Base-by-base conservation (phyloP, 2,329 filamentous ascomycete genomes). In the Dendryphion nanum region DNA sequence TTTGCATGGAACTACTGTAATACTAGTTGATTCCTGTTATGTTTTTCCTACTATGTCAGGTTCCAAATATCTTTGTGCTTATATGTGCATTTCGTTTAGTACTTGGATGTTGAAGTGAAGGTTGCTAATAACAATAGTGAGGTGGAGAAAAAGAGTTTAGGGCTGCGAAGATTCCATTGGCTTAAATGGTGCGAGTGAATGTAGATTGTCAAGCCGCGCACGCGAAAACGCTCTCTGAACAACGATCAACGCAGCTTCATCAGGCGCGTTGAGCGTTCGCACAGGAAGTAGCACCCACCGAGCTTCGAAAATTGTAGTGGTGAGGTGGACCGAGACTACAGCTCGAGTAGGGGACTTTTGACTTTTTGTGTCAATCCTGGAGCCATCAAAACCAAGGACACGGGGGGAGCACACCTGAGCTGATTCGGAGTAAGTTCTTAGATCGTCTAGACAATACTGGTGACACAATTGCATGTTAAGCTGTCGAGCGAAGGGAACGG, bases 251-350 rank as follows among this genome's bases (percentile, higher is more conserved):
- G 56, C 77, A 28, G 61, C 59, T 13, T 73, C 69, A 26, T 62
- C 71, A 1, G 74, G 68, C 66, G 67, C 1, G 53, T 18, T 37
- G 16, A 34, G 18, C 14, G 61, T 61, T 4, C 37, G 37, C 10
- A 18, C 32, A n/a, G 26, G 16, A 17, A 14, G 5, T 15, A 28
- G 18, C 2, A 33, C 24, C 26, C 79, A 79, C 44, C 68, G 71
- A 44, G 64, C 62, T 2, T 66, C 62, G 29, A 78, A 78, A 48
- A 61, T 76, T 28, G 75, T 74, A 4, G 45, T 75, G 13, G 47
- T 70, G 10, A 63, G 74, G 13, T 64, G 78, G 21, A 72, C 69
- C 2, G 75, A 79, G 47, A 70, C 67, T 75, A 10, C 60, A 65
- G 34, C 57, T 57, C 1, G 76, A 77, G 28, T 13, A n/a, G 44